Evolutionary conservation across 345 rosid species (phyloP).

Genomic region (Salix viminalis): DNA sequence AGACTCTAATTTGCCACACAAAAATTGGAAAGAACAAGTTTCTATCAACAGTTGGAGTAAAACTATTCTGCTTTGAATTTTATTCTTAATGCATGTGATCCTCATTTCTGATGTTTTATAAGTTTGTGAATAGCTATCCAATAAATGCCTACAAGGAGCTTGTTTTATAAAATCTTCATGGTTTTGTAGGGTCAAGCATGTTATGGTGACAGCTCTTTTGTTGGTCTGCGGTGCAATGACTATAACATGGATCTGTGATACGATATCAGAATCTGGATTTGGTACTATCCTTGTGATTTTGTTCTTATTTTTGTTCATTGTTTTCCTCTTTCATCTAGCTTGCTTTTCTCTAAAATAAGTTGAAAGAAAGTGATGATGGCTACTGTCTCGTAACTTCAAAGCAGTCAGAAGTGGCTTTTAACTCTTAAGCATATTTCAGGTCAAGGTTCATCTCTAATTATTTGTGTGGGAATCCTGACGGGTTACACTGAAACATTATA

Average conservation of each 20-base stretch:
- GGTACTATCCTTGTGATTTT: constrained; percentile 41
- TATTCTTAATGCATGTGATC: not conserved
- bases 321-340: not conserved
- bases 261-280: constrained; percentile 90
- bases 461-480: constrained; percentile 90
- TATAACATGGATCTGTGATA: constrained; percentile 91
- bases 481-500: constrained; percentile 85
- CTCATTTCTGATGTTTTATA: not conserved
- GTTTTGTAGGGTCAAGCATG: constrained; percentile 72
- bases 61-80: too few relatives aligned
- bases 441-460: constrained; percentile 84
- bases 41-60: too few relatives aligned
- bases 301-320: not conserved
- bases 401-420: not conserved
- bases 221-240: constrained; percentile 95
- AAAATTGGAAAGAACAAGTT: too few relatives aligned
- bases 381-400: too few relatives aligned
- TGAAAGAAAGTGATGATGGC: not conserved
- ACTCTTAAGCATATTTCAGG: constrained; percentile 49
- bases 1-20: not conserved
- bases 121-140: not conserved
- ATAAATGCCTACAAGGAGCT: not conserved
- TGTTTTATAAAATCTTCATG: constrained; percentile 3
- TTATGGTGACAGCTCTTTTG: constrained; percentile 65
- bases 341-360: not conserved